These are phyloP conservation scores for Apiospora malaysiana DNA, from an alignment of 2,329 filamentous ascomycete species.

Conservation along the genomic window DNA sequence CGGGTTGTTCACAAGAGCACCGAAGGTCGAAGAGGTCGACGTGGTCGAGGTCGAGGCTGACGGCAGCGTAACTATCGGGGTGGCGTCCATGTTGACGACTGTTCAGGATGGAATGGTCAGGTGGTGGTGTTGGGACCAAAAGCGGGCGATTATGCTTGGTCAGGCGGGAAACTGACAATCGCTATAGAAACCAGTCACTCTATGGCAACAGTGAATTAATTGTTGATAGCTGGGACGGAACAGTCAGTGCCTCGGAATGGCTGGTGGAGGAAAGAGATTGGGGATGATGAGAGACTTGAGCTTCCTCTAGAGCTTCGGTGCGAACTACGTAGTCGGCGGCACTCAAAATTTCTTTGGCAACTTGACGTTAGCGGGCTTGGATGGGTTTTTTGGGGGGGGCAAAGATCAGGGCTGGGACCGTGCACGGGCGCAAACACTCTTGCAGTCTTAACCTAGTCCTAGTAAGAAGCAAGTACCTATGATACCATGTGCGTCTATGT, in stretches of 20 bases:
- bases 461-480: too few relatives aligned
- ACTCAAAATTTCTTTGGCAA: conserved; percentile 28
- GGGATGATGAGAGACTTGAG: conserved; percentile 9
- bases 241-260: conserved; percentile 4
- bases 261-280: neutral
- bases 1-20: conserved; percentile 77
- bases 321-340: conserved; percentile 24
- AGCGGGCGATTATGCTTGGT: neutral
- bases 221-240: neutral
- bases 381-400: neutral
- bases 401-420: neutral
- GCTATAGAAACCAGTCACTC: neutral
- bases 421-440: neutral
- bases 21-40: conserved; percentile 57
- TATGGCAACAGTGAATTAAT: neutral
- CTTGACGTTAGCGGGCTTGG: neutral
- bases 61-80: conserved; percentile 32
- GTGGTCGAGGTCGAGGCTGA: conserved; percentile 29
- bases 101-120: neutral
- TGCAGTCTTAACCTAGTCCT: too few relatives aligned
- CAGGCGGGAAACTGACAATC: neutral
- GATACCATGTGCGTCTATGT: neutral
- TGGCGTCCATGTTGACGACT: conserved; percentile 20
- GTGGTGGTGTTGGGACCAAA: neutral
- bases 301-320: conserved; percentile 23